Conservation (phyloP, 176 grass and related monocot species). For the Ensete glaucum region DNA sequence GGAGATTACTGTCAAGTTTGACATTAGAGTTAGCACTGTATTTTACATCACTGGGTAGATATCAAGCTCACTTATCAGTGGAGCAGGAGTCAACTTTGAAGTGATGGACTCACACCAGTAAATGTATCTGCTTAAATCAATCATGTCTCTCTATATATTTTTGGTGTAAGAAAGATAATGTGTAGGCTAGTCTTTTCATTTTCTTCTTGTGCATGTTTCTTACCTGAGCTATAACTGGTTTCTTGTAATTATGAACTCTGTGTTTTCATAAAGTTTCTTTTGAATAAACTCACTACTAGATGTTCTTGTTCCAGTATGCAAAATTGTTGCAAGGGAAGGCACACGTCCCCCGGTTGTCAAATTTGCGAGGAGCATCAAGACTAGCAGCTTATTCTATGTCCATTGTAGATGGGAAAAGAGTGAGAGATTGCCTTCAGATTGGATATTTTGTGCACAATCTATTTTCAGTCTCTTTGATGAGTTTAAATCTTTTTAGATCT, state of each 20-base stretch:
- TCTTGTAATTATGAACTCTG: background rate
- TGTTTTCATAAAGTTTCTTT: conserved; percentile 4
- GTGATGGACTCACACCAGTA: too few species aligned
- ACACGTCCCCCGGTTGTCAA: conserved; percentile 51
- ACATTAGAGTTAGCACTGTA: background rate
- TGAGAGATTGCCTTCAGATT: conserved; percentile 30
- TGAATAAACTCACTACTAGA: conserved; percentile 16
- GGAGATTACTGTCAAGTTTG: too few species aligned
- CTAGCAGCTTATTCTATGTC: conserved; percentile 74
- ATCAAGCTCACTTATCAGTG: too few species aligned
- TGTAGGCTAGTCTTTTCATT: too few species aligned
- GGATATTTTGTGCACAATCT: background rate
- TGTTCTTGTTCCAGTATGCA: conserved; percentile 42
- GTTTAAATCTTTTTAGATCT: too few species aligned
- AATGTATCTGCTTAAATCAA: too few species aligned
- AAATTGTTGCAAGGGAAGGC: conserved; percentile 63
- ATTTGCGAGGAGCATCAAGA: conserved; percentile 43
- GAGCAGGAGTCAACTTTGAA: too few species aligned
- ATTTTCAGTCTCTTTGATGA: background rate
- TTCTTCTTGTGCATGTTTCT: too few species aligned
- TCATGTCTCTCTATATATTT: too few species aligned
- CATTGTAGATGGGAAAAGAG: conserved; percentile 72
- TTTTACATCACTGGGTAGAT: too few species aligned
- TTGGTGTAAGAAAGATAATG: too few species aligned
- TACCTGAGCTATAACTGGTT: too few species aligned